A percentile compares a stretch with the other conserved stretches of the same genome.
Conservation (phyloP, 257 asterid species). For the Echium plantagineum region DNA sequence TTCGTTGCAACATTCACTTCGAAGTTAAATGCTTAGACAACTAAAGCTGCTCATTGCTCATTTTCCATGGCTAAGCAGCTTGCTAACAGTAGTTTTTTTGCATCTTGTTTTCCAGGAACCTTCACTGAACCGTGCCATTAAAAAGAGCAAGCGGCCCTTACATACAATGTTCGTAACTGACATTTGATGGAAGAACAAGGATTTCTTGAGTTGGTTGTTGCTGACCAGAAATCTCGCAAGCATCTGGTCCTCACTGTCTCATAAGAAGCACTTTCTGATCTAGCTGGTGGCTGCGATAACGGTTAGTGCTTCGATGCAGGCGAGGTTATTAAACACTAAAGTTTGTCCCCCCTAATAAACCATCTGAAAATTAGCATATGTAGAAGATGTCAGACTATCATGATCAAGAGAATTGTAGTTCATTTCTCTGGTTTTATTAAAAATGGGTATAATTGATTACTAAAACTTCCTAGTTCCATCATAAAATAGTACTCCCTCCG, state of each 20-base stretch:
- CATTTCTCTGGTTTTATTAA: background rate
- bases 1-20: too few relatives aligned
- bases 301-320: background rate
- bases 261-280: background rate
- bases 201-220: background rate
- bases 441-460: background rate
- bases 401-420: background rate
- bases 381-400: background rate
- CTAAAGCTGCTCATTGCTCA: too few relatives aligned
- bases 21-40: too few relatives aligned
- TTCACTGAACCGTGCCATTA: background rate
- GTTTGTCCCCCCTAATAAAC: slow-evolving; percentile 1
- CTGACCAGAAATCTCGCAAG: background rate
- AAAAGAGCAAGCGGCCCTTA: background rate
- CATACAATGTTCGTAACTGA: background rate
- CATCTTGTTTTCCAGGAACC: background rate
- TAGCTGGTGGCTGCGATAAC: background rate
- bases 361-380: background rate
- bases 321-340: background rate
- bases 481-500: too few relatives aligned
- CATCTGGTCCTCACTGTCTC: background rate
- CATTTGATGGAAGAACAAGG: background rate
- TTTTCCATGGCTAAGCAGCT: background rate
- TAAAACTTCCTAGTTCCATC: too few relatives aligned
- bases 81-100: background rate